Evolutionary conservation across 2,329 filamentous ascomycete species (phyloP), one percentile per base, ranked within the genome.

Genomic region (Verticillium klebahnii): DNA sequence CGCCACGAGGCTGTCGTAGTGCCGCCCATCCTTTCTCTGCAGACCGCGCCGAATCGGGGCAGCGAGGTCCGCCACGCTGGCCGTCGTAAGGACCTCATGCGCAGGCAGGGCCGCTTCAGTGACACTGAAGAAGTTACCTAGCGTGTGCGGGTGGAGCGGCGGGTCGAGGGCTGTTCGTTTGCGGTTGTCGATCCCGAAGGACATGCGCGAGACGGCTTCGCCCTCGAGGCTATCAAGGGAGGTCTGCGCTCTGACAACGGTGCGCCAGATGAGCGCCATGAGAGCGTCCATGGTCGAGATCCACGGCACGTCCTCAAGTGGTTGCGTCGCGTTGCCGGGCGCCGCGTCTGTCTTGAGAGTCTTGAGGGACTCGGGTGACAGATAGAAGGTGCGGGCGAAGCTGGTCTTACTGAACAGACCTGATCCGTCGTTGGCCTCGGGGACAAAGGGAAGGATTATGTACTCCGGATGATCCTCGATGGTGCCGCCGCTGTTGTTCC

Each of bases 261-360:
- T 62, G 52, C 61, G 57, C 61, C 61, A 62, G 23, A 62, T 58
- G 8, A 62, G 61, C 5, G 61, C 61, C 19, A 40, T 50, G 11
- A 62, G 57, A 17, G 61, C 61, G 17, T 62, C 61, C 36, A 57
- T 56, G 31, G 61, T 62, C 15, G 61, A 62, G n/a, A 62, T 59
- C 61, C 61, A 62, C 11, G 23, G 45, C 12, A 56, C 54, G 11
- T 34, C 60, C 6, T 57, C 39, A 3, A 23, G 15, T 15, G 58
- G 57, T 5, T 54, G 37, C n/a, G 58, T 59, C 15, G 57, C 57
- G n/a, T 60, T 62, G 32, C 37, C 31, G 23, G 61, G 61, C 1
- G 50, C 52, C 11, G 61, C 61, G 34, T 62, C 61, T 32, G 36
- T 37, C 17, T 60, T 62, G 37, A 62, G 61, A 19, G 57, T 54